Base-by-base conservation (phyloP, 2,329 filamentous ascomycete species). In the Fusarium acutatum region DNA sequence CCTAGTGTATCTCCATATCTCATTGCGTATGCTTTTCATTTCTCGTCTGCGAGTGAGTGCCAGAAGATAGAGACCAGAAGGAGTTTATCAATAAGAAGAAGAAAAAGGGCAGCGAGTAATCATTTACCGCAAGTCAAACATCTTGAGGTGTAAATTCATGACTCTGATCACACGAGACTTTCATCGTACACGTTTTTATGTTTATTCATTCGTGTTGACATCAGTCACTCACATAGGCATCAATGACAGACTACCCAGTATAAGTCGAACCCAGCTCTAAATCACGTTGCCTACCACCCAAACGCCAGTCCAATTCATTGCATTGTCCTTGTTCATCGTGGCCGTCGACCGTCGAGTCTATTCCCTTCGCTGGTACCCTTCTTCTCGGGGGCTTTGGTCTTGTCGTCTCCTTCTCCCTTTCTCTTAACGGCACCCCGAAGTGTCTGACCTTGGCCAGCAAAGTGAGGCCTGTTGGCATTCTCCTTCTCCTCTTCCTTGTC, bases 361-460 rank as follows among this genome's bases (percentile, higher is more conserved):
- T 82, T 82, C 6, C 85, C 86, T 44, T 86, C 85, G 20, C 78
- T 77, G 4, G 84, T 69, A 0, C 79, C 80, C 75, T 87, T 87
- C 81, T 86, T 88, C 70, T 86, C 86, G 0, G 83, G 81, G 1
- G 81, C 80, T 71, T 87, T 86, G 14, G 81, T 79, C 78, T 87
- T 86, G 20, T 85, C 85, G 17, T 87, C 86, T 12, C 77, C 79
- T 6, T 88, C 87, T 7, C 83, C 85, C 84, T 94, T 95, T 81
- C 92, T 92, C 87, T 95, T 97, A 37, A 88, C 86, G 3, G 87
- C 88, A 22, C 90, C 87, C 46, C 90, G 87, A 41, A 98, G 84
- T 10, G 93, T 96, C 82, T 98, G 93, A 0, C 96, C 96, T 73
- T 94, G 90, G 0, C 96, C 96, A 9, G 92, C 90, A 82, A 97